Evolutionary conservation across 2,329 filamentous ascomycete species (phyloP).

Genomic region (Scedosporium minutisporum): DNA sequence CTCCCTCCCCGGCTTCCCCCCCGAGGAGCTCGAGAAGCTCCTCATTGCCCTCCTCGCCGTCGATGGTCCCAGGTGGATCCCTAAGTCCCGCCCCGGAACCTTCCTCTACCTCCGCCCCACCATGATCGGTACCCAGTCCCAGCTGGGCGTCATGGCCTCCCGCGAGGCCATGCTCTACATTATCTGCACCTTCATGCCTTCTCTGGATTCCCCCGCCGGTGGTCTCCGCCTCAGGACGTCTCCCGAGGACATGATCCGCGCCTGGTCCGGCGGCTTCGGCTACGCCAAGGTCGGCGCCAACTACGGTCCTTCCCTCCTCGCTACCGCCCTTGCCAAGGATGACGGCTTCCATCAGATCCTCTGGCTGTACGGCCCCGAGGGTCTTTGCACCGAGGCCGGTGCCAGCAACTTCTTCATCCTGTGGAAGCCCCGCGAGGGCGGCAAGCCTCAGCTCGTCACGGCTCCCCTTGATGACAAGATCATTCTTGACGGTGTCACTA

Average conservation of each 20-base stretch:
- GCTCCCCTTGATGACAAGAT: slow-evolving; percentile 74
- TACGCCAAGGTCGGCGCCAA: slow-evolving; percentile 90
- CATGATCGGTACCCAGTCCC: slow-evolving; percentile 71
- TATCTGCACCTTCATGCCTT: slow-evolving; percentile 56
- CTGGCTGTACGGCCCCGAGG: slow-evolving; percentile 78
- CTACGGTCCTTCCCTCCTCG: slow-evolving; percentile 76
- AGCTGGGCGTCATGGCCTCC: slow-evolving; percentile 73
- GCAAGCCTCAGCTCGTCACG: slow-evolving; percentile 63
- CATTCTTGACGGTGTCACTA: slow-evolving; percentile 83
- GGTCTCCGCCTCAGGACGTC: slow-evolving; percentile 70
- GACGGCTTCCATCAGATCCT: slow-evolving; percentile 80
- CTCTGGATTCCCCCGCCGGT: slow-evolving; percentile 38
- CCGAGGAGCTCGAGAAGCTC: slow-evolving; percentile 62
- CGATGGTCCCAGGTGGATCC: slow-evolving; percentile 73
- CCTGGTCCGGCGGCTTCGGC: slow-evolving; percentile 89
- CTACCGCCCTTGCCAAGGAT: slow-evolving; percentile 63
- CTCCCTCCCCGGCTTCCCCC: slow-evolving; percentile 64
- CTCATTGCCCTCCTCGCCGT: slow-evolving; percentile 61
- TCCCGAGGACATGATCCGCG: slow-evolving; percentile 72
- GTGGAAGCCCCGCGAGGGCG: slow-evolving; percentile 55
- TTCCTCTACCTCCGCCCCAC: slow-evolving; percentile 83
- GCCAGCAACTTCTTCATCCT: slow-evolving; percentile 88
- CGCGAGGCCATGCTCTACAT: slow-evolving; percentile 83
- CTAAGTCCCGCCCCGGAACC: slow-evolving; percentile 52
- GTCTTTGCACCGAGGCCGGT: slow-evolving; percentile 79